phyloP scores from a whole-genome alignment of 495 filamentous ascomycete species.

The Cercophora samala region DNA sequence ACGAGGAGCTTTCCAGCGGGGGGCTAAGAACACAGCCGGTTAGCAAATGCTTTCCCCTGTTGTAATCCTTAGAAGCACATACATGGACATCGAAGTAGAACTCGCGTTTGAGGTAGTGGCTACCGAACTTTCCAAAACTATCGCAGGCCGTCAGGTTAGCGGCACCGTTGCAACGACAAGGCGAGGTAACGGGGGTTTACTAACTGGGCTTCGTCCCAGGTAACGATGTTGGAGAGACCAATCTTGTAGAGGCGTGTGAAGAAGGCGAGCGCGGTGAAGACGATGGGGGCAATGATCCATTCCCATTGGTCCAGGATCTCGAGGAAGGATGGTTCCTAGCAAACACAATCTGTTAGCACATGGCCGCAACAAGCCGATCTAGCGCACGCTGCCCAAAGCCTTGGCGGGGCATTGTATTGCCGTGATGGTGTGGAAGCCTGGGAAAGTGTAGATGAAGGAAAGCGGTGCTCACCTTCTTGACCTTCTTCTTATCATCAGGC shows the following conservation, averaged over 20 bases:
- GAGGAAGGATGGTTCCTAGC: conserved; percentile 52
- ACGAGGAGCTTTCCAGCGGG: conserved; percentile 98
- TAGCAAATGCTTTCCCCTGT: conserved; percentile 11
- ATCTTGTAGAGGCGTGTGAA: conserved; percentile 97
- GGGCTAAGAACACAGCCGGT: conserved; percentile 54
- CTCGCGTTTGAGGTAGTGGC: conserved; percentile 96
- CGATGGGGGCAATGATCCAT: conserved; percentile 76
- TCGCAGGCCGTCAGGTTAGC: conserved; percentile 29
- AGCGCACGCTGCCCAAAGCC: neutral
- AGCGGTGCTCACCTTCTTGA: conserved; percentile 53
- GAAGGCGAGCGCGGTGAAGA: conserved; percentile 84
- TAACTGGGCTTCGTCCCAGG: conserved; percentile 98
- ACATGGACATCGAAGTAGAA: conserved; percentile 93
- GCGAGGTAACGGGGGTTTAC: conserved; percentile 30
- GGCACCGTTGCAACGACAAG: conserved; percentile 13
- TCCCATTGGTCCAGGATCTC: conserved; percentile 74
- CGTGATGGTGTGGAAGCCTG: neutral
- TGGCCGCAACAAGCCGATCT: neutral
- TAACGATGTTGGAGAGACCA: conserved; percentile 91
- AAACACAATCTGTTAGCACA: conserved; percentile 19
- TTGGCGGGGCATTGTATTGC: neutral
- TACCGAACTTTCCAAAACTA: conserved; percentile 98
- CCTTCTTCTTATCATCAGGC: conserved; percentile 63
- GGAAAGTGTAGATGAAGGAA: neutral
- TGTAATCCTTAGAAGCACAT: conserved; percentile 25